These are phyloP conservation scores for Phytopythium kandeliae DNA, from an alignment of 352 stramenopile species.

Conservation along the genomic window DNA sequence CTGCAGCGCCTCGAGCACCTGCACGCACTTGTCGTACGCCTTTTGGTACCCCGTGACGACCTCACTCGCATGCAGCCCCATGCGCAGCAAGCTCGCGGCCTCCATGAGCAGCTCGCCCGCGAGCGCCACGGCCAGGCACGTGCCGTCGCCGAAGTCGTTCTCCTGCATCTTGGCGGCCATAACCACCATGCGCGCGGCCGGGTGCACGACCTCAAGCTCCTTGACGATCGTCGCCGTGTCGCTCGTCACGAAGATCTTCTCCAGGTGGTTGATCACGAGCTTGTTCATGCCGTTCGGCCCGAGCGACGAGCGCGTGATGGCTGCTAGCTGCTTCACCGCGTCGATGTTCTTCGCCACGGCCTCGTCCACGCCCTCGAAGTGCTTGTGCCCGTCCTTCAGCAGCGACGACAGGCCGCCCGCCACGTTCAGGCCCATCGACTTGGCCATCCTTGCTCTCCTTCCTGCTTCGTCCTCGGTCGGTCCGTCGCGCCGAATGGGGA, in stretches of 20 bases:
- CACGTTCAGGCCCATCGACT: constrained; percentile 95
- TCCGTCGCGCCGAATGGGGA: neutral
- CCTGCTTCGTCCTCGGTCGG: neutral
- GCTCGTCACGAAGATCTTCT: constrained; percentile 99
- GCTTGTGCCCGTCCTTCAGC: constrained; percentile 98
- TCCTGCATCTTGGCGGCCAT: constrained; percentile 99
- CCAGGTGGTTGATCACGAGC: constrained; percentile 99
- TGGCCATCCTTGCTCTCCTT: constrained; percentile 52
- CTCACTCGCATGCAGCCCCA: constrained; percentile 97
- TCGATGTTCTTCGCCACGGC: constrained; percentile 98
- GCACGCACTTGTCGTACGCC: constrained; percentile 91
- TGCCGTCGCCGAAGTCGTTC: constrained; percentile 95
- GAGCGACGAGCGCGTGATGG: constrained; percentile 96
- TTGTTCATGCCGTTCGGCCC: constrained; percentile 99
- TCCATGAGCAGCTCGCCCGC: constrained; percentile 96
- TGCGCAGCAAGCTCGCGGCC: constrained; percentile 95
- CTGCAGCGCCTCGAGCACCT: constrained; percentile 91
- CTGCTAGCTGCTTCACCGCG: constrained; percentile 96
- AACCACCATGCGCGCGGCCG: constrained; percentile 97
- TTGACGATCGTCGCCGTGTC: constrained; percentile 99
- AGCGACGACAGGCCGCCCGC: constrained; percentile 95
- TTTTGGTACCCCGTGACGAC: constrained; percentile 97
- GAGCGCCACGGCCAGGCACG: constrained; percentile 97
- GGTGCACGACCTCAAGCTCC: constrained; percentile 98
- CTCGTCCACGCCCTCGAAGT: constrained; percentile 94